phyloP scores from a whole-genome alignment of 2,329 filamentous ascomycete genomes.

The Bipolaris bicolor region DNA sequence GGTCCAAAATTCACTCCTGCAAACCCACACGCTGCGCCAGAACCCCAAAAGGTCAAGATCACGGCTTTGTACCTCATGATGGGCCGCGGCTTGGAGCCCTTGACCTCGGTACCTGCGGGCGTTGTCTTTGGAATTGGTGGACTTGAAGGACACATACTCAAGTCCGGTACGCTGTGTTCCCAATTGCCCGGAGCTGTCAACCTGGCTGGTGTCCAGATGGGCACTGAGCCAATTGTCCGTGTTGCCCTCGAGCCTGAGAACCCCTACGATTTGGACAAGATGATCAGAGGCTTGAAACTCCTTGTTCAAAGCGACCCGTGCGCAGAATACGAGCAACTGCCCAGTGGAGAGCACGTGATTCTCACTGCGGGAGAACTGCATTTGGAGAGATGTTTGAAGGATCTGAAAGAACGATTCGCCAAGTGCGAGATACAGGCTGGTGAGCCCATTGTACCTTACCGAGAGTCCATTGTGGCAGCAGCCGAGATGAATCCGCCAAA shows the following conservation, averaged over 20 bases:
- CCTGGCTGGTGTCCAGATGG: slow-evolving; percentile 81
- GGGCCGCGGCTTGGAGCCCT: slow-evolving; percentile 84
- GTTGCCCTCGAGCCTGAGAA: slow-evolving; percentile 94
- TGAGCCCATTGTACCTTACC: slow-evolving; percentile 92
- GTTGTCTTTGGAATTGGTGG: slow-evolving; percentile 95
- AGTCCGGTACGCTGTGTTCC: slow-evolving; percentile 92
- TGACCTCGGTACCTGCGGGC: slow-evolving; percentile 85
- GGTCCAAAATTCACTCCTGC: slow-evolving; percentile 92
- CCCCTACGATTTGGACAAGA: slow-evolving; percentile 88
- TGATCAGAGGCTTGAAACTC: slow-evolving; percentile 85
- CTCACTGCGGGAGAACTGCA: slow-evolving; percentile 93
- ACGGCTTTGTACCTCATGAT: slow-evolving; percentile 93
- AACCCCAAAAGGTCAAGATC: slow-evolving; percentile 81
- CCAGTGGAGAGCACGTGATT: slow-evolving; percentile 93
- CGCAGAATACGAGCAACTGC: slow-evolving; percentile 91
- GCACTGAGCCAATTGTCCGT: slow-evolving; percentile 88
- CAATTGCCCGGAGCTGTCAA: slow-evolving; percentile 86
- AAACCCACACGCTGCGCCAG: slow-evolving; percentile 71
- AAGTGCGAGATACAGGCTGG: slow-evolving; percentile 94
- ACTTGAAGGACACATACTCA: slow-evolving; percentile 90
- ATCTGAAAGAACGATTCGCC: slow-evolving; percentile 90
- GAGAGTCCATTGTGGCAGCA: slow-evolving; percentile 85
- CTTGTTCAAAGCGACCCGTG: slow-evolving; percentile 95
- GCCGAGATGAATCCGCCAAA: slow-evolving; percentile 91
- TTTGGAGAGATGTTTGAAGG: slow-evolving; percentile 90